Conservation (phyloP, 2,329 filamentous ascomycete species). For the Dactylellina sp. region DNA sequence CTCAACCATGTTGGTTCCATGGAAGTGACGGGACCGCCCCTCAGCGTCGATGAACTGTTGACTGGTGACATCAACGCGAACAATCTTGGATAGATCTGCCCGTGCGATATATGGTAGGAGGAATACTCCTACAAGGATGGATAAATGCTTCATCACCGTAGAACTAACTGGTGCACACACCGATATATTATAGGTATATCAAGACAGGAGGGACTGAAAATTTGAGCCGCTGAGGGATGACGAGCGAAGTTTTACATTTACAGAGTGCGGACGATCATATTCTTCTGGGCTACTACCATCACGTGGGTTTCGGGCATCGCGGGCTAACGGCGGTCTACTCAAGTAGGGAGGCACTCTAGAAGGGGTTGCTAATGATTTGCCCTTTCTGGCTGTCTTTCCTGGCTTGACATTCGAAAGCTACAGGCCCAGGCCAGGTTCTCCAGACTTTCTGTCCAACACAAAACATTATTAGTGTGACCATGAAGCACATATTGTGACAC, state of each 20-base stretch:
- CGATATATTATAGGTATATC: too few relatives aligned
- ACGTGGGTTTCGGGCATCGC: neutral
- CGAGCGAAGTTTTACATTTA: neutral
- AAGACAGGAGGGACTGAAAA: too few relatives aligned
- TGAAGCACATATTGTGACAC: too few relatives aligned
- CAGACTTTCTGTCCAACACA: neutral
- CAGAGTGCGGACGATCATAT: neutral
- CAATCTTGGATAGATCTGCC: conserved; percentile 52
- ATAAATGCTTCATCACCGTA: conserved; percentile 18
- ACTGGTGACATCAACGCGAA: conserved; percentile 49
- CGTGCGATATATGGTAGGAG: conserved; percentile 18
- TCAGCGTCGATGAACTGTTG: conserved; percentile 55
- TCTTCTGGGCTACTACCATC: neutral
- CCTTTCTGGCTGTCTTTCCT: neutral
- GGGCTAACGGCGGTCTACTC: neutral
- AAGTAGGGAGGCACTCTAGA: neutral
- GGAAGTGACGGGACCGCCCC: conserved; percentile 55
- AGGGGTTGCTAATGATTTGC: neutral
- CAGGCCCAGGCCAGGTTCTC: neutral
- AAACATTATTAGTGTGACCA: neutral
- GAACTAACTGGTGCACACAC: neutral
- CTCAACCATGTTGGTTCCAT: conserved; percentile 56
- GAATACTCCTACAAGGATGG: neutral
- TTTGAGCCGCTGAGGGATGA: too few relatives aligned
- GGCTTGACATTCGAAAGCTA: neutral